Evolutionary conservation across 257 asterid species (phyloP), one percentile per base, ranked within the genome.

Genomic region (Solanum peruvianum): DNA sequence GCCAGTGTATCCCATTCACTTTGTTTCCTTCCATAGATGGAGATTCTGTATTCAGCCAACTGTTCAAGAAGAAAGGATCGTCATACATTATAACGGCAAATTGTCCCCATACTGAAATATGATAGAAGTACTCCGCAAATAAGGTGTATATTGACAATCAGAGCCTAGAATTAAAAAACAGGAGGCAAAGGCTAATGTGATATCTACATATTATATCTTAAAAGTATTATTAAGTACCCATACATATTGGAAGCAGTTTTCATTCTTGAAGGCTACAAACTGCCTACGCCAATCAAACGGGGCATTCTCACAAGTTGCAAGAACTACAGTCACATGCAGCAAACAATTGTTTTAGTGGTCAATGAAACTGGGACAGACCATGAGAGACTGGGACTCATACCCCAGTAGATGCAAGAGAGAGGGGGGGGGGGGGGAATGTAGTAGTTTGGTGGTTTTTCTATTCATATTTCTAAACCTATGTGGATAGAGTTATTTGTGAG

Each of bases 1-100:
- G 98, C 99, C 73, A 96, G 92, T 90, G 95, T 98, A 87, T 96
- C 99, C 99, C 99, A 96, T 89, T 96, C 99, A 85, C 98, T 95
- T 88, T 95, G 97, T 83, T 96, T 95, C 90, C 99, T 93, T 87
- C 99, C 99, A 92, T 96, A 96, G 45, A 96, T 85, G 45, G 99
- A 96, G 83, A 96, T 91, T 83, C 99, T 92, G 87, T 96, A 96
- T 89, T 96, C 99, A 85, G 99, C 99, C 97, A 96, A 88, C 99
- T 96, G 92, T 80, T 86, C 90, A 82, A 42, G 39, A 84, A 72
- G 42, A 83, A 86, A 47, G 44, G 80, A 85, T 67, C 8, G 67
- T 13, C 60, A 66, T n/a, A 71, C 33, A 66, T 42, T 41, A 27
- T 39, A 78, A 82, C 23, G 13, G 62, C 3, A n/a, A 11, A 60